Evolutionary conservation across 495 filamentous ascomycete species (phyloP), one percentile per base, ranked within the genome.

Genomic region (Penicillium diatomitis): DNA sequence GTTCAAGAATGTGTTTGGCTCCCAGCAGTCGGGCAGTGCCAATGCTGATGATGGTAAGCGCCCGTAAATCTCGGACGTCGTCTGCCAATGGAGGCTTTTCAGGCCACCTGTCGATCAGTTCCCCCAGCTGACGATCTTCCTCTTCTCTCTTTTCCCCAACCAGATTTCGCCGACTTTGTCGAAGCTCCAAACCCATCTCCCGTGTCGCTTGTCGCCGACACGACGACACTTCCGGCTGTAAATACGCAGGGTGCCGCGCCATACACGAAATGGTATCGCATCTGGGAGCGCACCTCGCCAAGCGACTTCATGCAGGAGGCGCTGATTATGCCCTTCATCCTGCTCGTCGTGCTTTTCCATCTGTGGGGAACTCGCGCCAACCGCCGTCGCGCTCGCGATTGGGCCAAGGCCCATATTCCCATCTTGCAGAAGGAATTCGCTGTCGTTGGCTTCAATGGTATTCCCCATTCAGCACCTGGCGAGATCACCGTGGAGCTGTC

Each of bases 211-310:
- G 47, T 69, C 51, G 60, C 66, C 48, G 62, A 65, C 28, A 51
- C 66, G n/a, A 63, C 69, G 31, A 61, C 66, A 47, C 62, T 67
- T 41, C 73, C 70, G 41, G 67, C 72, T 31, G 63, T 71, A 45
- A 69, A 74, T 53, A 70, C 73, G 33, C 68, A 77, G 44, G 76
- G 64, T 35, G 41, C 57, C 36, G 71, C 70, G 29, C 81, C 87
- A 8, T 95, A 86, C 65, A 95, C 92, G 38, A 88, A 87, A 72
- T 97, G 92, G 92, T 98, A 97, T 71, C 87, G 88, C 34, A 74
- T 98, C 31, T 92, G 91, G 79, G 90, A 98, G 78, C 87, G 92
- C 54, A 77, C 86, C 54, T 79, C 77, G 8, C 72, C 83, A 42
- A 70, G 68, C 53, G 92, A 98, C 59, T 98, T 98, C 76, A 78